Base-by-base conservation (phyloP, 495 filamentous ascomycete genomes). In the Neurospora sp. region DNA sequence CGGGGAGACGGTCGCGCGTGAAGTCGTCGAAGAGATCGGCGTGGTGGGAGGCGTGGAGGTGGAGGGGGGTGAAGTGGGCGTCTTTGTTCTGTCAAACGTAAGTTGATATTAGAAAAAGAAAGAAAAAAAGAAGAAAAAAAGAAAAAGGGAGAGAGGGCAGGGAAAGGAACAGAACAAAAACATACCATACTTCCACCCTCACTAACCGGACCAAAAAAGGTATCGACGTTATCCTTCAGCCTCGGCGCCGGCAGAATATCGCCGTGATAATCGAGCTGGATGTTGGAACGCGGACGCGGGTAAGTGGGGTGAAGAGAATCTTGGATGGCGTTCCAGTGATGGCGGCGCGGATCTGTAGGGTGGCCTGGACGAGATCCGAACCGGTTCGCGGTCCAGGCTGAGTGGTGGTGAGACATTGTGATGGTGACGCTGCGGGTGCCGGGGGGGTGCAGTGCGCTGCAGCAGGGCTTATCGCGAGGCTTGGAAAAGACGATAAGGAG, bases 21-120 rank as follows among this genome's bases (percentile, higher is more conserved):
- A 94, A 94, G 80, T 95, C 93, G 86, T 98, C 96, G 78, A 97
- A 94, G 76, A 95, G 88, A 83, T 99, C 95, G 71, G 94, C 96
- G 78, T 93, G 87, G 75, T 89, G 89, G 20, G 93, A 85, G 71
- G 87, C 84, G 79, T 90, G 88, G 85, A 98, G 91, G 89, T 99
- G 96, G 74, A 98, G 82, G 84, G 95, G 90, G 73, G 92, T 96
- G 83, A 90, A 88, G 81, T 88, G 87, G 72, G 92, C 92, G 86
- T 99, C 96, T 89, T 95, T 96, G 82, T 92, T 92, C 93, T 94
- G 35, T n/a, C 38, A 11, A 11, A 38, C 70, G 70, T 14, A n/a
- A 18, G n/a, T n/a, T 16, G 7, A 1, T 1, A 1, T 53, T 22
- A 11, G 20, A 22, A 70, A 16, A 8, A 39, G 37, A 12, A 22